phyloP scores from a whole-genome alignment of 2,329 filamentous ascomycete species.

The Fusarium armeniacum region DNA sequence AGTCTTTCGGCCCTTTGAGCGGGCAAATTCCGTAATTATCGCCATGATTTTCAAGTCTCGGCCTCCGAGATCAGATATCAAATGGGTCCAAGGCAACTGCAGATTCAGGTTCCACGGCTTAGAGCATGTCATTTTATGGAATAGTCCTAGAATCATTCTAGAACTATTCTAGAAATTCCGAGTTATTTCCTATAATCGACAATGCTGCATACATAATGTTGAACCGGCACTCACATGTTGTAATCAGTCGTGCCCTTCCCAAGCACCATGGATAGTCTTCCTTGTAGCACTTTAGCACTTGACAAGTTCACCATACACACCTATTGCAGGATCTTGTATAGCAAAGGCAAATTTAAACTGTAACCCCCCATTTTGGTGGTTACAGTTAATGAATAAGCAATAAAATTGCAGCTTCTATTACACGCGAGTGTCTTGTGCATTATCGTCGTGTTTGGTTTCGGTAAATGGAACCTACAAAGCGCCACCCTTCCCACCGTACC shows the following conservation, averaged over 20 bases:
- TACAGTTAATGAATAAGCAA: too few relatives aligned
- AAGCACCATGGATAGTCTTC: neutral
- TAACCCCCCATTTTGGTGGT: neutral
- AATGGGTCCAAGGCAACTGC: neutral
- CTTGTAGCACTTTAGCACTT: neutral
- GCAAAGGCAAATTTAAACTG: neutral
- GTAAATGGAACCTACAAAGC: neutral
- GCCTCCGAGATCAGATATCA: neutral
- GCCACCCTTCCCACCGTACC: neutral
- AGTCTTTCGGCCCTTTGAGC: neutral
- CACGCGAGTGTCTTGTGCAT: neutral
- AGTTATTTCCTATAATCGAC: neutral
- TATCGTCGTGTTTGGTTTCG: neutral
- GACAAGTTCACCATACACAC: neutral
- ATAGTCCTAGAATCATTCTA: neutral
- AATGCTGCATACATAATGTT: neutral
- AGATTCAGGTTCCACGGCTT: neutral
- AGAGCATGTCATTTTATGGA: neutral
- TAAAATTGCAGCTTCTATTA: neutral
- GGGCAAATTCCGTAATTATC: neutral
- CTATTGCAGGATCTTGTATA: constrained; percentile 3
- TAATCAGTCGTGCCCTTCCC: neutral
- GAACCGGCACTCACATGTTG: neutral
- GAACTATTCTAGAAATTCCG: neutral
- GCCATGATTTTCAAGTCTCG: neutral